Base-by-base conservation (phyloP, 2,329 filamentous ascomycete species). In the Neonectria sp. region DNA sequence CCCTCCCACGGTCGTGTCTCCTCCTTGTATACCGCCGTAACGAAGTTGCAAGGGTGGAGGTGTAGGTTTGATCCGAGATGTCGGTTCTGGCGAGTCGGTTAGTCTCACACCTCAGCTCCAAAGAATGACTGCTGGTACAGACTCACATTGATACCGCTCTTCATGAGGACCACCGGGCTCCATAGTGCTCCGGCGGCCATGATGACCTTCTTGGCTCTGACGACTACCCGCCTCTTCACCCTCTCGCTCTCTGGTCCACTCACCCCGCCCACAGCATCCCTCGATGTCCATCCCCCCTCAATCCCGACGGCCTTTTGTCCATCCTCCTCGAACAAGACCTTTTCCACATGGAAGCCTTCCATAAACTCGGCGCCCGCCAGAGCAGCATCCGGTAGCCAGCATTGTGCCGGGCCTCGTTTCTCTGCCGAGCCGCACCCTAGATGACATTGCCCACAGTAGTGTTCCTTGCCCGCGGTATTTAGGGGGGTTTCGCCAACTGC, bases 21-120 rank as follows among this genome's bases (percentile, higher is more conserved):
- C 66, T 94, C 86, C 35, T 92, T 85, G 79, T 92, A 95, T n/a
- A 91, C 84, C 2, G 88, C 92, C 4, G 80, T 79, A 6, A 90
- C 74, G 9, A 85, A 77, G 75, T 86, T 87, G 75, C 90, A 91
- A 1, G 95, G 95, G 76, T 98, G 95, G 1, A 97, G 80, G 74
- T 96, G 86, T 4, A 98, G 88, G 74, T 98, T 93, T 8, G 86
- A 88, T 29, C 95, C 95, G 69, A 98, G 92, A 63, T 97, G 91
- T 4, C 86, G 86, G 77, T 97, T 97, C 83, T 90, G 75, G n/a
- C n/a, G 51, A 15, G 48, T 27, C 25, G 24, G 70, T 79, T 60
- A 79, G 76, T 65, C 31, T 58, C 33, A 24, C 53, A 27, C 7
- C 56, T 11, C 53, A 65, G 35, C 35, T 31, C n/a, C 45, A 33